phyloP scores from a whole-genome alignment of 352 stramenopile genomes.

The Vaucheria bursata region DNA sequence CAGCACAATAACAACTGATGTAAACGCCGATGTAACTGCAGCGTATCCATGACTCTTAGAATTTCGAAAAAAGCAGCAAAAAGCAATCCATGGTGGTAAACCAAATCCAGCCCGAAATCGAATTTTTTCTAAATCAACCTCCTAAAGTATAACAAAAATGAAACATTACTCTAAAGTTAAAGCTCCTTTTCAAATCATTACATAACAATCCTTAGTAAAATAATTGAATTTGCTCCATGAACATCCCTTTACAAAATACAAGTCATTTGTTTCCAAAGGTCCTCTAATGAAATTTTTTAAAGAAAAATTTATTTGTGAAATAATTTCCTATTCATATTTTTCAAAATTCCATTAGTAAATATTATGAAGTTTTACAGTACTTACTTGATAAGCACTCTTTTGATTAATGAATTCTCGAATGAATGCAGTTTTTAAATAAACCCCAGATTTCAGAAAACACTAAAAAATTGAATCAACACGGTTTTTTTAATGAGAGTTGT shows the following conservation, averaged over 20 bases:
- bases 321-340: neutral
- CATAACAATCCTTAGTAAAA: neutral
- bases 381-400: no score
- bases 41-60: neutral
- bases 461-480: no score
- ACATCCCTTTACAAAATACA: neutral
- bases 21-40: neutral
- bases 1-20: neutral
- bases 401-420: no score
- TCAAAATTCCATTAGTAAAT: no score
- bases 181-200: neutral
- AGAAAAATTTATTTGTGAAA: neutral
- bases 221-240: neutral
- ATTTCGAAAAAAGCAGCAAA: neutral
- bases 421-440: no score
- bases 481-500: no score
- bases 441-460: no score
- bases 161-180: neutral
- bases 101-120: neutral
- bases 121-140: neutral
- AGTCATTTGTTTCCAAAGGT: neutral
- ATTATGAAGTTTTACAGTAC: no score
- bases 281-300: neutral
- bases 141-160: neutral
- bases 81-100: neutral